Evolutionary conservation across 495 filamentous ascomycete species (phyloP).

Genomic region (Niebla homalea): DNA sequence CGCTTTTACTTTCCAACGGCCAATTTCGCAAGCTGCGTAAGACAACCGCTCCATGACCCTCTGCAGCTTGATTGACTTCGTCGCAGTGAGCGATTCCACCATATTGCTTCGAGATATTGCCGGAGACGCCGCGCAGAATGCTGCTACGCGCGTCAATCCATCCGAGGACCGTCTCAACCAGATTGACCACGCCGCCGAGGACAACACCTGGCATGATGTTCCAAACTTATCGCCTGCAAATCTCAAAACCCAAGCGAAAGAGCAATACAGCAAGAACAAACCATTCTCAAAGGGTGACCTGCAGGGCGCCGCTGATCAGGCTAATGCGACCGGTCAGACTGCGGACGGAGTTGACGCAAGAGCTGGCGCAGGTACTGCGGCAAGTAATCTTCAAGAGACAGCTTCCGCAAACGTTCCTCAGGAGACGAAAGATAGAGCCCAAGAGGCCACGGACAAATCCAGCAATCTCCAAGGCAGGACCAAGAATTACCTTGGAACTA

Average conservation of each 20-base stretch:
- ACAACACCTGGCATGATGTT: conserved; percentile 87
- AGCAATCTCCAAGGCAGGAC: conserved; percentile 41
- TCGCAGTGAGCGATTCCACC: conserved; percentile 69
- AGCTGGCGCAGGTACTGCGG: conserved; percentile 35
- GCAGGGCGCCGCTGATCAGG: conserved; percentile 41
- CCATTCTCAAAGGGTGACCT: conserved; percentile 38
- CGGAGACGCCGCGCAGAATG: conserved; percentile 74
- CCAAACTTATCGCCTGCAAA: conserved; percentile 63
- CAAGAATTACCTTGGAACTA: conserved; percentile 61
- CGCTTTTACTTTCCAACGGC: conserved; percentile 84
- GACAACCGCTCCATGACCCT: conserved; percentile 20
- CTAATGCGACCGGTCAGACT: conserved; percentile 40
- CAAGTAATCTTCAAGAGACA: conserved; percentile 35
- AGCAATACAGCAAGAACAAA: conserved; percentile 49
- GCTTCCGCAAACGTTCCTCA: conserved; percentile 41
- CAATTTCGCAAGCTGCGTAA: conserved; percentile 88
- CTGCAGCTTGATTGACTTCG: conserved; percentile 16
- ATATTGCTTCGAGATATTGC: conserved; percentile 78
- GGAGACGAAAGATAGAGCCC: conserved; percentile 35
- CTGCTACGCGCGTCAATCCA: conserved; percentile 67
- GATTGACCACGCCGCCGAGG: conserved; percentile 71
- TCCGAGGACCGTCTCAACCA: conserved; percentile 61
- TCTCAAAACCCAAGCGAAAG: conserved; percentile 52
- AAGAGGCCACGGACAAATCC: conserved; percentile 26
- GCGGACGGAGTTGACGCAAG: conserved; percentile 44